Base-by-base conservation (phyloP, 106 monocot species). In the Chionographis japonica region DNA sequence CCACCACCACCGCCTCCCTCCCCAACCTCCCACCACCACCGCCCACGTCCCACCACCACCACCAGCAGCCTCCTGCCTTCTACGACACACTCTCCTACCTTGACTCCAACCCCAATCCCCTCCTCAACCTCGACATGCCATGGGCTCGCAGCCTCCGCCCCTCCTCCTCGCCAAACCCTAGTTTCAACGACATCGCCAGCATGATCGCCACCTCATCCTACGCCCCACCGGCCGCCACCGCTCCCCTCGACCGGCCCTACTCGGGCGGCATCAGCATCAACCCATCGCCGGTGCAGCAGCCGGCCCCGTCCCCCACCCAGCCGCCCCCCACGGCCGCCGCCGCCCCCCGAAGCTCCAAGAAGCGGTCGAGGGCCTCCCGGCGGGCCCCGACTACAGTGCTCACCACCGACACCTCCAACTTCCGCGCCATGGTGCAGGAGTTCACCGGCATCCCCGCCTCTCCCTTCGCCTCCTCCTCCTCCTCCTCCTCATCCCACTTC, bases 401-500 rank as follows among this genome's bases (percentile, higher is more conserved):
- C 19, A 88, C 80, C 15, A 94, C 94, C 36, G 94, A 94, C 80
- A 88, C 94, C 11, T 74, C 83, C 68, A 94, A 94, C 72, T 94
- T 95, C 77, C 90, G 94, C 12, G 88, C 91, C 74, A 90, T 95
- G 90, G 94, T 95, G 37, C 94, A 95, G 51, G 91, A 94, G 68
- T 95, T 95, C 83, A 94, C 94, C 40, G 94, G 93, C 56, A 77
- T 94, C 58, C 89, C 89, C 6, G 52, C 84, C 10, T 78, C 83
- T 20, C 93, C 93, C 7, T 88, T 93, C 80, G 59, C 82, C 16
- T 1, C 70, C 2, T 13, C 56, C 54, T n/a, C n/a, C n/a, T n/a
- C n/a, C n/a, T n/a, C n/a, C n/a, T n/a, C n/a, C n/a, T n/a, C n/a
- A n/a, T n/a, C n/a, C n/a, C n/a, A n/a, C n/a, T 2, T 35, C 54